Evolutionary conservation across 2,329 filamentous ascomycete species (phyloP), one percentile per base, ranked within the genome.

Genomic region (Phialocephala sp.): DNA sequence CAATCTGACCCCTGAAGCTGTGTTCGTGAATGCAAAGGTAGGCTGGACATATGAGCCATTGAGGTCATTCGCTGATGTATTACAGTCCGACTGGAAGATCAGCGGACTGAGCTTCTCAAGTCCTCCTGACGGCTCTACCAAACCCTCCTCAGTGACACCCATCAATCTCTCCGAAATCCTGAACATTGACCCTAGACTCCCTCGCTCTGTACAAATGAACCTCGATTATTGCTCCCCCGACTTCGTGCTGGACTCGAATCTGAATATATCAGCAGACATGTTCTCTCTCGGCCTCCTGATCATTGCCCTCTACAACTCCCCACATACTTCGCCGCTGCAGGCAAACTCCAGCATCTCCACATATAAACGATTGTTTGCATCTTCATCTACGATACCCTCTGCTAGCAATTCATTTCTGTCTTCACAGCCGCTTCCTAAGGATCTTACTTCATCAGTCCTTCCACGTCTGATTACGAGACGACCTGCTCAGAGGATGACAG

Each of bases 201-300:
- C 95, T 15, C 85, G 85, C 64, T 85, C 87, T 55, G 93, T 97
- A 27, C 95, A 98, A 77, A 83, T 99, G 66, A 91, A 95, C 76
- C 85, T 98, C 69, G 94, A 99, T 80, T 99, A 93, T 76, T 91
- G 92, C 0, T 97, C 94, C 1, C 95, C 95, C 1, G 95, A 99
- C 78, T 97, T 98, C 74, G 90, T 96, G 56, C 82, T 99, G 66
- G 95, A 99, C 79, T 92, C 90, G 67, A 96, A 94, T 76, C 85
- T 97, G 61, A 94, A 92, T 6, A 80, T 89, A 0, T 87, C 92
- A 20, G 90, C 94, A 60, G 95, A 99, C 78, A 91, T 99, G 84
- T 99, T 97, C 80, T 97, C 93, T 1, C 82, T 99, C 20, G 95
- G 95, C 11, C 83, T 99, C 55, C 80, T 99, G 39, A 94, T 95